Base-by-base conservation (phyloP, 768 basidiomycete species). In the Leccinellum rugosiceps region DNA sequence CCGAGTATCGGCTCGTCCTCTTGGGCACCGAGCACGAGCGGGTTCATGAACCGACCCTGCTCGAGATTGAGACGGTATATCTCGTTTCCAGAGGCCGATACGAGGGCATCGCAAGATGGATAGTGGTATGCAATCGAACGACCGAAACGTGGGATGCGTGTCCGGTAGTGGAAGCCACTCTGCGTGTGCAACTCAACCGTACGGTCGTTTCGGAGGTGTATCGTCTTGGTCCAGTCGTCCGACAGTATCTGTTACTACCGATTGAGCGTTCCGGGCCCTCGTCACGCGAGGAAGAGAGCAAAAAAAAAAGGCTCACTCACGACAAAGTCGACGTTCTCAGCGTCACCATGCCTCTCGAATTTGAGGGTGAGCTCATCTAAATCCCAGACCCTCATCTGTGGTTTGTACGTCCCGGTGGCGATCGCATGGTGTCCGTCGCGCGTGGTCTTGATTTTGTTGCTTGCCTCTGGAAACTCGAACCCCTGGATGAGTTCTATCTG, bases 181-280 rank as follows among this genome's bases (percentile, higher is more conserved):
- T 98, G 97, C 0, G 92, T 96, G 70, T 99, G 97, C 6, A 99
- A 78, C 66, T 94, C 92, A 55, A 99, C 72, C 5, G 92, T 91
- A n/a, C 97, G 87, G 76, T 98, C 94, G 50, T 88, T 88, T 80
- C 98, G 97, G 2, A 99, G 82, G 71, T 97, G 94, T 60, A 98
- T 80, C n/a, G 92, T 88, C 71, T 98, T 98, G 7, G 96, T 98
- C 96, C 96, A 98, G 78, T 98, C 96, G 67, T 95, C 91, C 1
- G 95, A 98, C 8, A 98, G 80, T 64, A 93, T 87, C 94, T 97
- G 73, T 7, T 58, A 38, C 46, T 14, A 11, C 26, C 38, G 41
- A 13, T 43, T 59, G 53, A 61, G 57, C 43, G 32, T 41, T 15
- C 25, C 35, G 34, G 15, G 32, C 43, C 44, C 32, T 32, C 35